Base-by-base conservation (phyloP, 108 stramenopile genomes). In the Parmales sp. region DNA sequence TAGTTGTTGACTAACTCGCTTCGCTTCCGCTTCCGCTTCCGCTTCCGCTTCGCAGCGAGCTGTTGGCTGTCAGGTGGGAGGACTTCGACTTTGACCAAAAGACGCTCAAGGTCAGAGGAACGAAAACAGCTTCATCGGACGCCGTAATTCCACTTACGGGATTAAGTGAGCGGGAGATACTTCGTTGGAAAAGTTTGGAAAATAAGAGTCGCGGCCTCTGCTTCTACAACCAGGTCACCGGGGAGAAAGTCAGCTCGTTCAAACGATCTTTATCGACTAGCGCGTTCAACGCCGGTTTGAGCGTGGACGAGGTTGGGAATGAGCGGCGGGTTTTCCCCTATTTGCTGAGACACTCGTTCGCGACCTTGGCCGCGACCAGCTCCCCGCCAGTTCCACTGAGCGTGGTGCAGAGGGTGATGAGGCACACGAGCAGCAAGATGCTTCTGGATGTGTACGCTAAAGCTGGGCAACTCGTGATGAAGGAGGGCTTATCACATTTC, bases 381-480 rank as follows among this genome's bases (percentile, higher is more conserved):
- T 34, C 16, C 54, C 54, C 54, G 2, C 54, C 54, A 16, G 54
- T 60, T 16, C 54, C 54, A 9, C 11, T 60, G n/a, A 2, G 13
- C 3, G 54, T 60, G 2, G 54, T 31, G 25, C 54, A 60, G 20
- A 60, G 36, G 54, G 54, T 60, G 31, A 60, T 60, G 54, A 60
- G 54, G 16, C 54, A 60, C 54, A 60, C n/a, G 2, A 60, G 54
- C 54, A 60, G 54, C 54, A 60, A 60, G 23, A 28, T 60, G 25
- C 54, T 60, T 2, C 54, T 60, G 2, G 54, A 60, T 11, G 54
- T 60, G 2, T 60, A 60, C 26, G 54, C 54, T 16, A 60, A 31
- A 20, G 54, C 54, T 3, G 54, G 54, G 1, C 31, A 26, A 60
- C n/a, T 9, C 11, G 54, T 60, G 11, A 16, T 60, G 2, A 25